Evolutionary conservation across 2,329 filamentous ascomycete species (phyloP).

Genomic region (Neonectria punicea): DNA sequence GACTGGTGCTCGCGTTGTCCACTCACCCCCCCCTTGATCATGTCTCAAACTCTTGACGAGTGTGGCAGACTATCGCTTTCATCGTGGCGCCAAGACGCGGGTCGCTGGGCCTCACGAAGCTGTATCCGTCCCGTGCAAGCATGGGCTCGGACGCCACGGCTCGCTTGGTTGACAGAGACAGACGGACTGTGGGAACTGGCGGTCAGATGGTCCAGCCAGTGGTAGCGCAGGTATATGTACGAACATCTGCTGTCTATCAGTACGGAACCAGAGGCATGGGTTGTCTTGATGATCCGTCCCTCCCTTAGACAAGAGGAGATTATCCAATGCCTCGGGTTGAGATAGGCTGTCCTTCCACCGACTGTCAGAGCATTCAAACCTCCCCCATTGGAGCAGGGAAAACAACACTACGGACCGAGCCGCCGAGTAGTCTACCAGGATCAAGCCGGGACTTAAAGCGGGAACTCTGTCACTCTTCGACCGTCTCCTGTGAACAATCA

Average conservation of each 20-base stretch:
- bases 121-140: not conserved
- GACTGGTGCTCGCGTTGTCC: conserved; percentile 1
- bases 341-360: not conserved
- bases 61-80: not conserved
- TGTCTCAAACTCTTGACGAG: conserved; percentile 14
- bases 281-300: not conserved
- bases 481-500: not conserved
- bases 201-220: conserved; percentile 3
- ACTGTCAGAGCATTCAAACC: not conserved
- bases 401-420: conserved; percentile 23
- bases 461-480: not conserved
- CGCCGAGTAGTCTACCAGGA: conserved; percentile 7
- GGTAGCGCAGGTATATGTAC: not conserved
- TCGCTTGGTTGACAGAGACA: not conserved
- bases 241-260: not conserved
- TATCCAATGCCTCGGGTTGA: not conserved
- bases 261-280: not conserved
- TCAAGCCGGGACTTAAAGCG: not conserved
- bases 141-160: not conserved
- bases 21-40: conserved; percentile 4
- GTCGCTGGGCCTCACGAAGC: not conserved
- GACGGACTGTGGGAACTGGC: not conserved
- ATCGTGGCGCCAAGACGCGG: not conserved
- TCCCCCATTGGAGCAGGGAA: not conserved
- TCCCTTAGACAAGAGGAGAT: not conserved